Percentiles rank a stretch among this genome's conserved stretches.
Conservation (phyloP, 1,139 yeast genomes). For the Pichia sp. region DNA sequence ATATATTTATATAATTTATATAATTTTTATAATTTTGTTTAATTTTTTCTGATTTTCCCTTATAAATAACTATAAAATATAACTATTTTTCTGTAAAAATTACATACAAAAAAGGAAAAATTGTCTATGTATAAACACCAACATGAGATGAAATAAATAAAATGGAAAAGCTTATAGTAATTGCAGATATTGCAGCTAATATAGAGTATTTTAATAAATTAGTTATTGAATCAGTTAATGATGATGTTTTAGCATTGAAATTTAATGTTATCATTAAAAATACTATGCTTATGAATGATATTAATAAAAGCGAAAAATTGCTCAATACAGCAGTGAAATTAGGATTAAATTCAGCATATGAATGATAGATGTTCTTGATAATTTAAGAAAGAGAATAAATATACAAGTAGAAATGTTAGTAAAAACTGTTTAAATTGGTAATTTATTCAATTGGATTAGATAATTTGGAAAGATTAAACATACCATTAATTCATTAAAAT, state of each 20-base stretch:
- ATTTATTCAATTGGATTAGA: not conserved
- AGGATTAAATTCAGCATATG: slow-evolving; percentile 3
- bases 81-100: too few relatives aligned
- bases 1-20: not conserved
- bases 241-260: slow-evolving; percentile 6
- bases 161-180: slow-evolving; percentile 25
- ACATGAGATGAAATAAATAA: slow-evolving; percentile 26
- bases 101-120: too few relatives aligned
- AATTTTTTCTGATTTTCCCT: not conserved
- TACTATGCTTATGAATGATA: slow-evolving; percentile 10
- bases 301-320: not conserved
- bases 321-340: slow-evolving; percentile 2
- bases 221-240: not conserved
- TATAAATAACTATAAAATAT: not conserved
- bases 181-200: slow-evolving; percentile 19
- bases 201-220: slow-evolving; percentile 15
- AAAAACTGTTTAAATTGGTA: too few relatives aligned
- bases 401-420: slow-evolving; percentile 1
- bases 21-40: not conserved
- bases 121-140: slow-evolving; percentile 26
- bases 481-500: slow-evolving; percentile 8
- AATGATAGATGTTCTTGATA: not conserved
- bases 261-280: slow-evolving; percentile 8
- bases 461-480: not conserved
- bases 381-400: too few relatives aligned